Percentiles rank a stretch among this genome's conserved stretches.
These are phyloP conservation scores for Podospora australis DNA, from an alignment of 495 filamentous ascomycete species.

Conservation along the genomic window DNA sequence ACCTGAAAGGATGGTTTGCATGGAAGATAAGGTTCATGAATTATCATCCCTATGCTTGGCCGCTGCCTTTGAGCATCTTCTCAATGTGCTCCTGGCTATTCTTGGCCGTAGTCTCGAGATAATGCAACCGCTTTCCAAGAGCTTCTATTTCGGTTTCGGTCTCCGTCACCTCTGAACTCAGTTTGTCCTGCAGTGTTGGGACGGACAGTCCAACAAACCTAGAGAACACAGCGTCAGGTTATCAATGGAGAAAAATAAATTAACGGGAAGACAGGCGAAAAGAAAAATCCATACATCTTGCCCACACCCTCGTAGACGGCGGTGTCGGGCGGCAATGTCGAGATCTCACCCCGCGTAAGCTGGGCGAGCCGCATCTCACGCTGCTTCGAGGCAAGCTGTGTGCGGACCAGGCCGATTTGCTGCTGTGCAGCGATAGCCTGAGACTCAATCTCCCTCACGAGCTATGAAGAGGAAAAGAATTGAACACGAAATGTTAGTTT, in stretches of 20 bases:
- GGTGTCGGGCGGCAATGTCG: slow-evolving; percentile 67
- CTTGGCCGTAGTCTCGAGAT: slow-evolving; percentile 89
- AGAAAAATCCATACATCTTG: slow-evolving; percentile 69
- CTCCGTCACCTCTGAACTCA: slow-evolving; percentile 67
- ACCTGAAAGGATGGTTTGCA: not conserved
- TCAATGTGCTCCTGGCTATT: slow-evolving; percentile 88
- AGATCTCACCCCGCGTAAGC: slow-evolving; percentile 77
- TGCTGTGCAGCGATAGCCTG: slow-evolving; percentile 83
- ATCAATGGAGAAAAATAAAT: not conserved
- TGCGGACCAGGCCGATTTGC: slow-evolving; percentile 80
- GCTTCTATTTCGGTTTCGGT: slow-evolving; percentile 69
- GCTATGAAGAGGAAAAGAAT: slow-evolving; percentile 47
- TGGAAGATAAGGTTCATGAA: not conserved
- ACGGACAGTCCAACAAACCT: slow-evolving; percentile 87
- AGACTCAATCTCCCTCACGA: slow-evolving; percentile 89
- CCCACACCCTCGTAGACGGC: slow-evolving; percentile 91
- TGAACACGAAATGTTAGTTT: not conserved
- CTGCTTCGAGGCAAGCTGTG: slow-evolving; percentile 79
- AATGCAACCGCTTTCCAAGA: slow-evolving; percentile 84
- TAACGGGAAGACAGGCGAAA: not conserved
- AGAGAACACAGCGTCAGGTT: no score
- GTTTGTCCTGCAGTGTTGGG: slow-evolving; percentile 63
- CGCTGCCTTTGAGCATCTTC: slow-evolving; percentile 56
- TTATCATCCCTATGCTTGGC: slow-evolving; percentile 23
- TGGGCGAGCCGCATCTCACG: slow-evolving; percentile 84